Evolutionary conservation across 345 rosid genomes (phyloP).

Genomic region (Dipteronia sinensis): DNA sequence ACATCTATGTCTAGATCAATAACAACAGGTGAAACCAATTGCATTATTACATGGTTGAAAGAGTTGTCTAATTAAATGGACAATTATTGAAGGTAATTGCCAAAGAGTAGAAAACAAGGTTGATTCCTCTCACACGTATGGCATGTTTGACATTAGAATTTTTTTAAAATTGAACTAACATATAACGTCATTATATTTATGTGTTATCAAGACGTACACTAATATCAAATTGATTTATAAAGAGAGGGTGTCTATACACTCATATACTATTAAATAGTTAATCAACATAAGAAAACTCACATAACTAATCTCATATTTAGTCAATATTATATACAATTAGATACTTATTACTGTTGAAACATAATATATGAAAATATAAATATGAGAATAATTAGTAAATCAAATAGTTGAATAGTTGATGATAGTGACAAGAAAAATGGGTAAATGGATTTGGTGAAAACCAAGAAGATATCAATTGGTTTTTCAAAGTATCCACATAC

Average conservation of each 20-base stretch:
- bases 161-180: too few relatives aligned
- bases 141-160: too few relatives aligned
- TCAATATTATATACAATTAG: neutral
- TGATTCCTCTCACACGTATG: too few relatives aligned
- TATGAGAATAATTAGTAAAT: constrained; percentile 12
- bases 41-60: neutral
- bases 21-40: neutral
- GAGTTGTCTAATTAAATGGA: neutral
- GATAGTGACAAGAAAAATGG: constrained; percentile 15
- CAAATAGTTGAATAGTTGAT: neutral
- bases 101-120: too few relatives aligned
- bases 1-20: neutral
- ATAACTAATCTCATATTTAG: too few relatives aligned
- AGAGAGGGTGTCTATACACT: too few relatives aligned
- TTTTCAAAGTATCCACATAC: neutral
- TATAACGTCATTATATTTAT: too few relatives aligned
- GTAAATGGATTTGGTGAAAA: constrained; percentile 29
- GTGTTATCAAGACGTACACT: too few relatives aligned
- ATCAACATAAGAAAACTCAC: too few relatives aligned
- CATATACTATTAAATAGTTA: too few relatives aligned
- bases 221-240: too few relatives aligned
- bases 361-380: neutral
- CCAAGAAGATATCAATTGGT: neutral
- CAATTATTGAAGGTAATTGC: constrained; percentile 10
- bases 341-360: too few relatives aligned